Conservation (phyloP, 768 basidiomycete species). For the Suillus paluster region DNA sequence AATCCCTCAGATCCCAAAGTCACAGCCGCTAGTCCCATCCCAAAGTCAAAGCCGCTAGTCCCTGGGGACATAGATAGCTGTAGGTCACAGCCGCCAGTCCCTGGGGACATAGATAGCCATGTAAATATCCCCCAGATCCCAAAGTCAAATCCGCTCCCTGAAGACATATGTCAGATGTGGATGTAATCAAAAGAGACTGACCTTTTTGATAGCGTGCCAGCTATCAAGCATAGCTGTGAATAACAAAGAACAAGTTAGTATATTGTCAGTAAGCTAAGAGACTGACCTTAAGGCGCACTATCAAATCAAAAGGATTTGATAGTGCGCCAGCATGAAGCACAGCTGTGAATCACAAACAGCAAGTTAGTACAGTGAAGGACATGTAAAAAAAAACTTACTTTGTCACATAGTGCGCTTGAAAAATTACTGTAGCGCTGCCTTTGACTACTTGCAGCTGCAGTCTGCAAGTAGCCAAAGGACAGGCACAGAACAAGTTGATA, state of each 20-base stretch:
- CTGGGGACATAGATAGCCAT: neutral
- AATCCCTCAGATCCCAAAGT: too few species aligned
- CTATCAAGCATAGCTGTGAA: too few species aligned
- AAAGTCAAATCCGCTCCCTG: neutral
- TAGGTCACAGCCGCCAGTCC: neutral
- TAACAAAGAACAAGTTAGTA: too few species aligned
- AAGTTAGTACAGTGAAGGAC: too few species aligned
- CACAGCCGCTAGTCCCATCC: neutral
- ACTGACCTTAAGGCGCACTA: neutral
- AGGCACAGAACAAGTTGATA: too few species aligned
- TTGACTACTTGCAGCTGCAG: slow-evolving; percentile 2
- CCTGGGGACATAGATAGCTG: neutral
- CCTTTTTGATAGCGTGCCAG: too few species aligned
- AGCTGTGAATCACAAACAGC: too few species aligned
- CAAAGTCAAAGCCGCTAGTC: neutral
- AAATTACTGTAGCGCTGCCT: neutral
- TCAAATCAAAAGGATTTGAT: neutral
- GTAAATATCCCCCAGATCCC: neutral
- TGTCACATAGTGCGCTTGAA: neutral
- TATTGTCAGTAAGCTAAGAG: neutral
- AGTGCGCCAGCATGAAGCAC: too few species aligned
- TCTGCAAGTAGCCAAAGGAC: neutral
- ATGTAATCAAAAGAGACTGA: too few species aligned
- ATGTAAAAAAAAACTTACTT: too few species aligned
- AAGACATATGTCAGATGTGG: neutral